A percentile compares a stretch with the other conserved stretches of the same genome.
phyloP scores from a whole-genome alignment of 805 yeast genomes.

The Tanozyma kutaoensis region DNA sequence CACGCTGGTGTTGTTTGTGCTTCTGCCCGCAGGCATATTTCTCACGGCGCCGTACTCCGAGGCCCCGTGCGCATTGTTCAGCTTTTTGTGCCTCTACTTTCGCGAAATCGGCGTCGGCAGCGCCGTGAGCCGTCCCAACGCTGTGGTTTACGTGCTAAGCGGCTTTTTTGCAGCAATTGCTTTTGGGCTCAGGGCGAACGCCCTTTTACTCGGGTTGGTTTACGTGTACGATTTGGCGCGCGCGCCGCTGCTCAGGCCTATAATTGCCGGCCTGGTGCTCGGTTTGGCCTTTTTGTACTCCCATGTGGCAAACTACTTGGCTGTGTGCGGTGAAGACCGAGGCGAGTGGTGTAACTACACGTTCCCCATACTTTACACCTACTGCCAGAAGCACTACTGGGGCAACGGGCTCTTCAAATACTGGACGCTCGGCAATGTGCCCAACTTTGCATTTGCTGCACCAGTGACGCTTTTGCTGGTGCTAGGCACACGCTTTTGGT shows the following conservation, averaged over 20 bases:
- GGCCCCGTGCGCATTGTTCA: conserved; percentile 46
- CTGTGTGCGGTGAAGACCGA: conserved; percentile 50
- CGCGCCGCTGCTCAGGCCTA: conserved; percentile 7
- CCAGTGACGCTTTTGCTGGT: conserved; percentile 35
- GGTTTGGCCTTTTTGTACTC: conserved; percentile 30
- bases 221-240: conserved; percentile 42
- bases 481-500: conserved; percentile 25
- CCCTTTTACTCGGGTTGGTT: conserved; percentile 56
- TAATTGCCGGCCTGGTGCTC: conserved; percentile 46
- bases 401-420: conserved; percentile 66
- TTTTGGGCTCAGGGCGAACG: conserved; percentile 61
- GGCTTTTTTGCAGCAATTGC: conserved; percentile 45
- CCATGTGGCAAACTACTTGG: conserved; percentile 38
- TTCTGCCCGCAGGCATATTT: conserved; percentile 78
- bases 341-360: conserved; percentile 63
- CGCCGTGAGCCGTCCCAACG: conserved; percentile 4
- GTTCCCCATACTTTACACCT: conserved; percentile 50
- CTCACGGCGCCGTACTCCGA: conserved; percentile 68
- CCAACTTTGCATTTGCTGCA: conserved; percentile 64
- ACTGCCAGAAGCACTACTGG: conserved; percentile 79
- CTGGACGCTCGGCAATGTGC: conserved; percentile 73
- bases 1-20: conserved; percentile 28
- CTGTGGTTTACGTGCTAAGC: conserved; percentile 24
- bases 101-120: conserved; percentile 24
- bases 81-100: conserved; percentile 41